Evolutionary conservation across 2,329 filamentous ascomycete genomes (phyloP).

Genomic region (Aspergillus sp.): DNA sequence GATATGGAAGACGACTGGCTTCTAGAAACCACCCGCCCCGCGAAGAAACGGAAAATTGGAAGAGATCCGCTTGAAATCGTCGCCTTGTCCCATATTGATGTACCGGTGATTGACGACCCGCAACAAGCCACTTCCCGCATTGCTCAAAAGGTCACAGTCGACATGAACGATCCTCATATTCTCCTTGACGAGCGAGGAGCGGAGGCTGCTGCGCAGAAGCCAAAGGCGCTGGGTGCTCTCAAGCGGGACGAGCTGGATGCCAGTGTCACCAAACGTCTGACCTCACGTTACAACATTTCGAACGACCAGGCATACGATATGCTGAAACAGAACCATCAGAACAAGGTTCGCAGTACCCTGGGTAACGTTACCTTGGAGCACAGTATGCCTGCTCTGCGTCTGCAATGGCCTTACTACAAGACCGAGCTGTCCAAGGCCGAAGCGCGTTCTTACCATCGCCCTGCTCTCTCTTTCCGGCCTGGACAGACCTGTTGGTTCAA

Average conservation of each 20-base stretch:
- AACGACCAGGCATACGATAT: conserved; percentile 96
- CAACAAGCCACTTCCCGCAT: conserved; percentile 70
- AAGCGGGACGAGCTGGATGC: conserved; percentile 64
- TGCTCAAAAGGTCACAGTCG: conserved; percentile 76
- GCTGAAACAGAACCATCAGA: conserved; percentile 94
- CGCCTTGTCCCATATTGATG: conserved; percentile 59
- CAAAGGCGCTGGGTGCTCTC: conserved; percentile 38
- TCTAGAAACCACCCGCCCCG: conserved; percentile 51
- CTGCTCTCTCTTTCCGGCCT: conserved; percentile 70
- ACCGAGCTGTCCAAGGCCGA: conserved; percentile 73
- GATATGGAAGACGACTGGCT: conserved; percentile 49
- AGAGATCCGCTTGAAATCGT: conserved; percentile 48
- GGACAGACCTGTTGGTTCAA: conserved; percentile 72
- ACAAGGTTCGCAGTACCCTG: conserved; percentile 89
- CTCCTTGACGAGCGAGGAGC: conserved; percentile 76
- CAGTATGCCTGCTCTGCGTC: conserved; percentile 82
- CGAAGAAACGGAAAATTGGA: conserved; percentile 67
- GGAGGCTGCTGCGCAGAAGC: conserved; percentile 60
- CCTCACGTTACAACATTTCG: conserved; percentile 87
- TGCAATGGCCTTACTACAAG: conserved; percentile 96
- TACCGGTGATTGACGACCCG: conserved; percentile 79
- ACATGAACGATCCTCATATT: conserved; percentile 84
- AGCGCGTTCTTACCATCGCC: conserved; percentile 81
- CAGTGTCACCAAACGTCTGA: conserved; percentile 70
- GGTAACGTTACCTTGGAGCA: conserved; percentile 93